Percentiles rank a stretch among this genome's conserved stretches.
Evolutionary conservation across 257 asterid genomes (phyloP).

Genomic region (Haberlea rhodopensis): DNA sequence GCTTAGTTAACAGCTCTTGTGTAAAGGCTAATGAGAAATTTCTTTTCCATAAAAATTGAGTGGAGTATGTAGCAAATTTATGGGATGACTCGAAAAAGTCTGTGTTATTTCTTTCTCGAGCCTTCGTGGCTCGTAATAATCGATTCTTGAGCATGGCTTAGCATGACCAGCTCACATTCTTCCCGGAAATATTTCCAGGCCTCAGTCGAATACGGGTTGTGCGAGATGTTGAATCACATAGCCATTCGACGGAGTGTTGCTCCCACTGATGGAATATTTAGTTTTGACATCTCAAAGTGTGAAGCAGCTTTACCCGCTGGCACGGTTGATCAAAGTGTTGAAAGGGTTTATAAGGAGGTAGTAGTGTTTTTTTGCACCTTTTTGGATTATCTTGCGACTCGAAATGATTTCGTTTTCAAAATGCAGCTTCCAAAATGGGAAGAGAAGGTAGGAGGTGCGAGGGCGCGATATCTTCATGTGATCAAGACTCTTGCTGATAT

Average conservation of each 20-base stretch:
- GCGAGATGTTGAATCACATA: constrained; percentile 70
- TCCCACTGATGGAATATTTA: constrained; percentile 70
- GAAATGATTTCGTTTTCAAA: constrained; percentile 9
- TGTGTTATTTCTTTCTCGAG: background rate
- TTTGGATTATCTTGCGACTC: background rate
- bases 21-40: no score
- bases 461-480: constrained; percentile 56
- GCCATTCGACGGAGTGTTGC: constrained; percentile 66
- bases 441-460: constrained; percentile 54
- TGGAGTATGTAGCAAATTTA: no score
- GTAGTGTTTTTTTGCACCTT: constrained; percentile 6
- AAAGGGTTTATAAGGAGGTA: constrained; percentile 67
- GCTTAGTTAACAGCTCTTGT: no score
- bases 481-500: constrained; percentile 70
- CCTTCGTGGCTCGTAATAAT: background rate
- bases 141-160: background rate
- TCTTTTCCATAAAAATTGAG: no score
- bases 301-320: constrained; percentile 72
- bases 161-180: background rate
- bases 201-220: constrained; percentile 74
- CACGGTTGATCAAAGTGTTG: constrained; percentile 47
- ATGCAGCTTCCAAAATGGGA: constrained; percentile 78
- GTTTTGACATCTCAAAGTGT: constrained; percentile 56
- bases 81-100: no score
- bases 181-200: constrained; percentile 64